phyloP scores from a whole-genome alignment of 495 filamentous ascomycete species.

The Oidiodendron maius region DNA sequence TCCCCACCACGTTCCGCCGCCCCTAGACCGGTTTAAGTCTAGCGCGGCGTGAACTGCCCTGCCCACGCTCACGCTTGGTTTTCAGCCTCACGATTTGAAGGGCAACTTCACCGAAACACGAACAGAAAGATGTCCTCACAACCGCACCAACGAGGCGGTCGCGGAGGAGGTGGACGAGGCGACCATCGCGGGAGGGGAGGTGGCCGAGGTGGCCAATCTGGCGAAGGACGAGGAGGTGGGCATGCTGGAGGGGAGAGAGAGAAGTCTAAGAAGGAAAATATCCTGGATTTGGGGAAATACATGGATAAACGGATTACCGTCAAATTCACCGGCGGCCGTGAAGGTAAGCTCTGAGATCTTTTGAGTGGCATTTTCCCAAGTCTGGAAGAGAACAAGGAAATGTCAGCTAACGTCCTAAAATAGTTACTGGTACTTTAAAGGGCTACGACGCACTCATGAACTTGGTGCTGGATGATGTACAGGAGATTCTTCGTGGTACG shows the following conservation, averaged over 20 bases:
- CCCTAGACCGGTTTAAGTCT: background rate
- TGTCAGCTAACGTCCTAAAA: background rate
- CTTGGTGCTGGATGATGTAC: constrained; percentile 88
- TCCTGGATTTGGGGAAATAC: constrained; percentile 89
- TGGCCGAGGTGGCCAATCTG: constrained; percentile 34
- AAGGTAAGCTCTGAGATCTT: constrained; percentile 51
- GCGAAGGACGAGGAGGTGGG: constrained; percentile 35
- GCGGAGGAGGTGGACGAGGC: constrained; percentile 37
- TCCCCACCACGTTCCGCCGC: background rate
- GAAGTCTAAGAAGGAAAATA: constrained; percentile 96
- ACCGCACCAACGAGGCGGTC: constrained; percentile 29
- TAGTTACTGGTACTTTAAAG: constrained; percentile 84
- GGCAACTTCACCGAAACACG: background rate
- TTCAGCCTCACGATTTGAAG: constrained; percentile 8
- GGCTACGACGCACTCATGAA: constrained; percentile 98
- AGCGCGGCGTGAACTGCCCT: background rate
- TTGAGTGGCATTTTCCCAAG: background rate
- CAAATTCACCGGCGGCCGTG: constrained; percentile 92
- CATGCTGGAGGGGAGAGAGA: constrained; percentile 43
- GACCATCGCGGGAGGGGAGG: constrained; percentile 36
- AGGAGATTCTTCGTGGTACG: constrained; percentile 81
- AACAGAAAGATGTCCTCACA: background rate
- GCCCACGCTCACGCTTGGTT: background rate
- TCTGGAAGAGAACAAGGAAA: background rate
- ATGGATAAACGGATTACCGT: constrained; percentile 93